phyloP scores from a whole-genome alignment of 257 asterid genomes.

The Salvia splendens region DNA sequence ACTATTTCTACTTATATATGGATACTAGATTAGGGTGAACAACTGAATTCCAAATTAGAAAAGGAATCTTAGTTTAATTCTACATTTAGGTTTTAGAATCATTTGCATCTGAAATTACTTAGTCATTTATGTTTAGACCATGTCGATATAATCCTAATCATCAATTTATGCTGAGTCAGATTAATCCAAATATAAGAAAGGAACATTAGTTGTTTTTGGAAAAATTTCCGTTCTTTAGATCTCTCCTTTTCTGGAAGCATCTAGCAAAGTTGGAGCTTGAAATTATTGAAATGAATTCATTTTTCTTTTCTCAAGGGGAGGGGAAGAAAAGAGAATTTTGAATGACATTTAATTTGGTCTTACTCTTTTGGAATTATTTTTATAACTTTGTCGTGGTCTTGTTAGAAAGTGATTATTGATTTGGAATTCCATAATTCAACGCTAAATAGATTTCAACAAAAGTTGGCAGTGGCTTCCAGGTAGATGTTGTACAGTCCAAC shows the following conservation, averaged over 20 bases:
- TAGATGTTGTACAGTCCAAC: constrained; percentile 4
- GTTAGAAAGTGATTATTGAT: too few relatives aligned
- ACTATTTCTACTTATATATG: neutral
- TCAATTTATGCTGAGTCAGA: neutral
- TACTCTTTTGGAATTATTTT: too few relatives aligned
- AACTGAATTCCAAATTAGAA: too few relatives aligned
- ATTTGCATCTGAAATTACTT: neutral
- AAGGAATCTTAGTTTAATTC: too few relatives aligned
- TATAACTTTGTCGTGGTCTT: too few relatives aligned
- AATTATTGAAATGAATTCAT: too few relatives aligned
- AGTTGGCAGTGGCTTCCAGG: constrained; percentile 17
- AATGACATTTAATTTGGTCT: neutral
- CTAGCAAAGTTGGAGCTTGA: constrained; percentile 8
- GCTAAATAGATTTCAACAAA: too few relatives aligned
- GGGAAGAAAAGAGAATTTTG: too few relatives aligned
- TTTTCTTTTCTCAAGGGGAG: neutral
- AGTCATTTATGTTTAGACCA: neutral
- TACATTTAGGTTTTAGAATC: neutral
- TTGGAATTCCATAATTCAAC: too few relatives aligned
- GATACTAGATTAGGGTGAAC: neutral
- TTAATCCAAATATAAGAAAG: neutral
- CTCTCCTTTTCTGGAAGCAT: constrained; percentile 8
- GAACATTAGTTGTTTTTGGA: neutral
- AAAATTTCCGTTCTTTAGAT: neutral
- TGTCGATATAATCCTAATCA: too few relatives aligned